Percentiles rank a stretch among this genome's conserved stretches.
Evolutionary conservation across 1,284 basidiomycete species (phyloP).

Genomic region (Apiotrichum domesticum): DNA sequence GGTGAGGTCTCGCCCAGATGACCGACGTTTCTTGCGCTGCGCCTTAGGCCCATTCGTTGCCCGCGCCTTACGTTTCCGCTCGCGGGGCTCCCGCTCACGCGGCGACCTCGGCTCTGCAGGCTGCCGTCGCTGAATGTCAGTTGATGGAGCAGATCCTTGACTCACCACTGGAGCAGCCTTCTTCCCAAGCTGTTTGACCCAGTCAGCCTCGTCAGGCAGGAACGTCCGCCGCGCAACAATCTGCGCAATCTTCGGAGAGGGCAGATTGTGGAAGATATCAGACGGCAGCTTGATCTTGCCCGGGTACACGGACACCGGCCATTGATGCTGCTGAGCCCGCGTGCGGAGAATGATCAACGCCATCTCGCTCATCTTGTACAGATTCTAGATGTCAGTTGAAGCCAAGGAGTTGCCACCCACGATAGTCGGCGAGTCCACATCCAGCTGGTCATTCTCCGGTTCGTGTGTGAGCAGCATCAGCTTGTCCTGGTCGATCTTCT

Average conservation of each 20-base stretch:
- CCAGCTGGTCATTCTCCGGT: background rate
- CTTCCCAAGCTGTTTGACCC: constrained; percentile 22
- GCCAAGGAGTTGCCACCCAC: constrained; percentile 4
- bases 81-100: background rate
- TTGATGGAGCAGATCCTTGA: background rate
- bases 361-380: constrained; percentile 84
- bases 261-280: constrained; percentile 62
- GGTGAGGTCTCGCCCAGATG: background rate
- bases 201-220: constrained; percentile 8
- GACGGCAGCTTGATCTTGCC: constrained; percentile 71
- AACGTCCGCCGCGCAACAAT: constrained; percentile 18
- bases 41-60: background rate
- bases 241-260: constrained; percentile 22
- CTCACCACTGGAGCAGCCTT: constrained; percentile 7
- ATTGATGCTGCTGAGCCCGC: constrained; percentile 60
- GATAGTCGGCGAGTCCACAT: constrained; percentile 5
- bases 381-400: constrained; percentile 54
- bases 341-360: constrained; percentile 78
- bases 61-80: background rate
- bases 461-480: background rate
- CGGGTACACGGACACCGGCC: constrained; percentile 73
- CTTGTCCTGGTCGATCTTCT: constrained; percentile 1
- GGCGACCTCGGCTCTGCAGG: background rate
- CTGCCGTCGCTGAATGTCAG: background rate
- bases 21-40: constrained; percentile 12